Conservation (phyloP, 768 basidiomycete genomes). For the Pleurotus giganteus region DNA sequence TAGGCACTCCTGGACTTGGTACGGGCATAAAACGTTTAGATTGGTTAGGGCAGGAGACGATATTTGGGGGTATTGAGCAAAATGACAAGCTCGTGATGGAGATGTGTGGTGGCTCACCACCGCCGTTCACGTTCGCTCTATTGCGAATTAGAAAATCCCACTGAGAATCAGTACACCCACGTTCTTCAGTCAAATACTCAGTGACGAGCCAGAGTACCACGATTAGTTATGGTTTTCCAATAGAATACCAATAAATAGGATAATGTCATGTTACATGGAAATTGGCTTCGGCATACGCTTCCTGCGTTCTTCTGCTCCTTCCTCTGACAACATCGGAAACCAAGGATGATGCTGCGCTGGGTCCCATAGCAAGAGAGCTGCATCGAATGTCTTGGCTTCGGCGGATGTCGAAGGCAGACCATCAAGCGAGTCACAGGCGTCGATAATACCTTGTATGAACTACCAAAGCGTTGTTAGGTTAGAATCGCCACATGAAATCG, state of each 20-base stretch:
- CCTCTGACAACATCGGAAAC: constrained; percentile 40
- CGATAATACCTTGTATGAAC: constrained; percentile 38
- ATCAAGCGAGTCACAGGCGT: constrained; percentile 34
- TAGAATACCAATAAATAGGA: background rate
- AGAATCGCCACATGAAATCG: background rate
- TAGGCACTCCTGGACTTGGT: constrained; percentile 60
- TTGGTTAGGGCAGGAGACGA: constrained; percentile 55
- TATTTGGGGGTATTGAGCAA: constrained; percentile 60
- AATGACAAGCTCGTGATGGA: constrained; percentile 43
- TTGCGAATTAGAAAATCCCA: background rate
- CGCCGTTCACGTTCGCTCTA: background rate
- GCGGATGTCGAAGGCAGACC: constrained; percentile 34
- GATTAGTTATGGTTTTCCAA: background rate
- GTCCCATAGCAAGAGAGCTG: constrained; percentile 45
- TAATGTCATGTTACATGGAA: background rate
- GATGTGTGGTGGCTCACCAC: constrained; percentile 33
- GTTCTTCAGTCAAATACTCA: no score
- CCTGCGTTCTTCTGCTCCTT: constrained; percentile 16
- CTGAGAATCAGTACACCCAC: no score
- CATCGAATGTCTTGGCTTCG: constrained; percentile 38
- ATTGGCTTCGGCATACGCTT: constrained; percentile 3
- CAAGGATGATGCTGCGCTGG: constrained; percentile 42
- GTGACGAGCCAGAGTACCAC: background rate
- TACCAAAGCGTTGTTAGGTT: constrained; percentile 18
- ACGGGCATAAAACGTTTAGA: constrained; percentile 65